Conservation (phyloP, 1,284 basidiomycete species). For the Marasmius fiardii region DNA sequence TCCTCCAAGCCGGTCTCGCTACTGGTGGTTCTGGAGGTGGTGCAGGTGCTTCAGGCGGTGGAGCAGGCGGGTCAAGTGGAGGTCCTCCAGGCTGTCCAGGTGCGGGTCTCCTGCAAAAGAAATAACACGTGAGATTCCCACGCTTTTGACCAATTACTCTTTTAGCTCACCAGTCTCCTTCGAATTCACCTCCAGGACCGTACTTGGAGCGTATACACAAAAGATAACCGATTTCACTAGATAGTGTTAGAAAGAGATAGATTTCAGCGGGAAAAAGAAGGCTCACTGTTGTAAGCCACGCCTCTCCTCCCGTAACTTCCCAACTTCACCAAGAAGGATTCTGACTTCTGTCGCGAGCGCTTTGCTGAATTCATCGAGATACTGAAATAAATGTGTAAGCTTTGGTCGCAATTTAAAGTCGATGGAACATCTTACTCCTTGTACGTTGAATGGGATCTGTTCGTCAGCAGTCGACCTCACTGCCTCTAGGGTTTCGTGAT, state of each 20-base stretch:
- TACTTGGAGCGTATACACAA: conserved; percentile 67
- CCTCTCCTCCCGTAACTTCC: conserved; percentile 70
- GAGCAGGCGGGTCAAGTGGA: conserved; percentile 31
- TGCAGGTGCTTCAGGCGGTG: conserved; percentile 37
- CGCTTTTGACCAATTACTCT: background rate
- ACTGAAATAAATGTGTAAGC: conserved; percentile 33
- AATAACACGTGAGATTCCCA: conserved; percentile 12
- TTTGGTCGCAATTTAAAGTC: background rate
- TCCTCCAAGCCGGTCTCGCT: conserved; percentile 56
- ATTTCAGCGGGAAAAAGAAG: background rate
- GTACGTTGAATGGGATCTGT: conserved; percentile 74
- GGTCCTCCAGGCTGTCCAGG: conserved; percentile 35
- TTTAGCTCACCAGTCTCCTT: conserved; percentile 58
- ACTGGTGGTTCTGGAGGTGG: conserved; percentile 36
- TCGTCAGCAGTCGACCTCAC: conserved; percentile 64
- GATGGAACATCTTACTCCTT: conserved; percentile 47
- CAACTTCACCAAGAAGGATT: conserved; percentile 73
- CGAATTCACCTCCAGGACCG: conserved; percentile 72
- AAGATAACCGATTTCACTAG: conserved; percentile 66
- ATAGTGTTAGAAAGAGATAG: conserved; percentile 3
- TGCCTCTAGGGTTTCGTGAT: conserved; percentile 58
- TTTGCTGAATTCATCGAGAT: conserved; percentile 78
- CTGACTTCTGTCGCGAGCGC: conserved; percentile 76
- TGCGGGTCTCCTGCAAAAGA: conserved; percentile 45
- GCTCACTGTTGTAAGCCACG: conserved; percentile 70